phyloP scores from a whole-genome alignment of 352 stramenopile genomes.

The Phytophthora cactorum region DNA sequence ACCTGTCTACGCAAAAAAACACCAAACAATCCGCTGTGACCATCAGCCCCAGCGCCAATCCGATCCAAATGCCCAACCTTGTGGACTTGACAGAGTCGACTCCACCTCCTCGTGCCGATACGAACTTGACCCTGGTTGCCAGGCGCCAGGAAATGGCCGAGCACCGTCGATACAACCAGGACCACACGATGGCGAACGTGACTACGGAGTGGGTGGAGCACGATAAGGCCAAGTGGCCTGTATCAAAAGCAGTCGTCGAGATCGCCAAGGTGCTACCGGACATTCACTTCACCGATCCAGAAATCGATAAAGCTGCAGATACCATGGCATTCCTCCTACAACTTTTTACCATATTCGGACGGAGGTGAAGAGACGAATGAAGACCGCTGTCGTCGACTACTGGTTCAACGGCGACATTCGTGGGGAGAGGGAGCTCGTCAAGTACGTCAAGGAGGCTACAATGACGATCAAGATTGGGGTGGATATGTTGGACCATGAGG shows the following conservation, averaged over 20 bases:
- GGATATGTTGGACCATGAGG: conserved; percentile 1
- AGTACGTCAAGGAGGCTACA: conserved; percentile 6
- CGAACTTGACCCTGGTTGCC: not conserved
- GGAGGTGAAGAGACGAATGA: not conserved
- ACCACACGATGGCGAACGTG: not conserved
- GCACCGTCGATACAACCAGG: too few species aligned
- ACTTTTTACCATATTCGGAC: not conserved
- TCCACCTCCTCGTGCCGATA: not conserved
- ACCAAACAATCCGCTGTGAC: not conserved
- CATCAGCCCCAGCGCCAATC: not conserved
- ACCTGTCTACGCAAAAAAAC: not conserved
- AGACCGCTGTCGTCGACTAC: conserved; percentile 7
- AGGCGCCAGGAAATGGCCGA: conserved; percentile 1
- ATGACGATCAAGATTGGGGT: conserved; percentile 19
- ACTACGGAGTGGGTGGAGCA: not conserved
- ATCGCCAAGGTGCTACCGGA: not conserved
- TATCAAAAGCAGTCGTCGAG: not conserved
- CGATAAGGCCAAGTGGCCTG: not conserved
- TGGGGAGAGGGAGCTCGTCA: conserved; percentile 8
- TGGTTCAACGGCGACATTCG: conserved; percentile 10
- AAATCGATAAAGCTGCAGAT: not conserved
- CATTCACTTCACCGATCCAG: not conserved
- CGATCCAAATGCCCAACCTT: not conserved
- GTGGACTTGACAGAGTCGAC: conserved; percentile 10
- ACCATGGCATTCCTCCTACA: not conserved